phyloP scores from a whole-genome alignment of 2,329 filamentous ascomycete species.

The Helotiales sp. region DNA sequence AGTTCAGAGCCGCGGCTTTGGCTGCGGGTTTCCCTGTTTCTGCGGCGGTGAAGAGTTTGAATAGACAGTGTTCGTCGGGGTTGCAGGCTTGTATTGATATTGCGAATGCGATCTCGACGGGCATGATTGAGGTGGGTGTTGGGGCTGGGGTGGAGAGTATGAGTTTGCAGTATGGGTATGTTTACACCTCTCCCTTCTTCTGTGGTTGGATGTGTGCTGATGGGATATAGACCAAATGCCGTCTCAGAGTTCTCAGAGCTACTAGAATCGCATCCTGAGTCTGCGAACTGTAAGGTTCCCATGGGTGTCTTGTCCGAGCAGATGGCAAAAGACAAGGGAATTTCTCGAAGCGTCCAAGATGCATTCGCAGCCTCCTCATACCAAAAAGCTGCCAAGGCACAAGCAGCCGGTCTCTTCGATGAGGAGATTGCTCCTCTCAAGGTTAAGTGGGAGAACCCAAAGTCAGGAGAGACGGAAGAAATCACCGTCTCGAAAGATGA shows the following conservation, averaged over 20 bases:
- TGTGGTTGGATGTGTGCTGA: not conserved
- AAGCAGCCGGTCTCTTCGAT: constrained; percentile 86
- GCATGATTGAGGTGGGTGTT: constrained; percentile 94
- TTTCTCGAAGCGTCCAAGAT: constrained; percentile 76
- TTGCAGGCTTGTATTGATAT: constrained; percentile 92
- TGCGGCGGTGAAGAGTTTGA: constrained; percentile 82
- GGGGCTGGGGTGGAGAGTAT: constrained; percentile 97
- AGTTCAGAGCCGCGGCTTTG: constrained; percentile 90
- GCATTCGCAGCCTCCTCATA: constrained; percentile 93
- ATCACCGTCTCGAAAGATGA: constrained; percentile 86
- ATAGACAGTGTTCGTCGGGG: constrained; percentile 92
- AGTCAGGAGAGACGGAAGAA: constrained; percentile 81
- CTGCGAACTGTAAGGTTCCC: constrained; percentile 94
- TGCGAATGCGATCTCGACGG: constrained; percentile 84
- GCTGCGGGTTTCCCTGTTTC: constrained; percentile 88
- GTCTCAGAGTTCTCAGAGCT: constrained; percentile 92
- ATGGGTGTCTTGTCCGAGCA: constrained; percentile 94
- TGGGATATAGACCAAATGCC: constrained; percentile 63
- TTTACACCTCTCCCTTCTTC: constrained; percentile 15
- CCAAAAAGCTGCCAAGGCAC: constrained; percentile 83
- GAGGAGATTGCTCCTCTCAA: constrained; percentile 87
- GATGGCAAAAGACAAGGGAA: constrained; percentile 84
- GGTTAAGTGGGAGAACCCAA: constrained; percentile 86
- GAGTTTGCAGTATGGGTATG: constrained; percentile 85
- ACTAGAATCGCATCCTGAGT: constrained; percentile 76